phyloP scores from a whole-genome alignment of 306 rosid genomes.

The Casuarina glauca region DNA sequence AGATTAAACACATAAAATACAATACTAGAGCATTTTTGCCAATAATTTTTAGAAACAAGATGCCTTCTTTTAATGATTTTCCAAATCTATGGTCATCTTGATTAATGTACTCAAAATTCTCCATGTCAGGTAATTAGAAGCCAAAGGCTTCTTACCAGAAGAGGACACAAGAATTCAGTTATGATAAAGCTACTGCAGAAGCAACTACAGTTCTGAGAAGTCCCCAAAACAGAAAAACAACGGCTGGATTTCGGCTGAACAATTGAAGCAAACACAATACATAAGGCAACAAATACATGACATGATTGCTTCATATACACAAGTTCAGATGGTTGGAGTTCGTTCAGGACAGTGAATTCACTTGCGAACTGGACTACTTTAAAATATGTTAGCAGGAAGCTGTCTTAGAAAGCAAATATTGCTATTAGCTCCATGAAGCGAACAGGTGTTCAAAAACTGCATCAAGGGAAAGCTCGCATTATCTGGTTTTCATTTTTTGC shows the following conservation, averaged over 20 bases:
- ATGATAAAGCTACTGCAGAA: neutral
- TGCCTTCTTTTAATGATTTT: neutral
- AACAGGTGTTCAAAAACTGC: no score
- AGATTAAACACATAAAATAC: neutral
- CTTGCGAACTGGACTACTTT: neutral
- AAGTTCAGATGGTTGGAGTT: neutral
- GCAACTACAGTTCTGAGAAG: neutral
- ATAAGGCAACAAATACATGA: neutral
- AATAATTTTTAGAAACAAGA: neutral
- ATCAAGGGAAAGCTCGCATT: neutral
- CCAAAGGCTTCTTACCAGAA: neutral
- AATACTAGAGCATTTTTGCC: neutral
- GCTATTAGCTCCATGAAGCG: neutral
- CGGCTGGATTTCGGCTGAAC: neutral
- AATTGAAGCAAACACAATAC: neutral
- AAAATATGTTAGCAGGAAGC: neutral
- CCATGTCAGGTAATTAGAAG: neutral
- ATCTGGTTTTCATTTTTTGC: neutral
- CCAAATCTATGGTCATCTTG: neutral
- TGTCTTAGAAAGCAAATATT: neutral
- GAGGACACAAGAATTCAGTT: neutral
- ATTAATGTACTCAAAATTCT: conserved; percentile 5
- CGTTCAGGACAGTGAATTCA: neutral
- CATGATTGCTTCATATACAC: neutral
- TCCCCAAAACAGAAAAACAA: neutral